Conservation (phyloP, 2,329 filamentous ascomycete species). For the Colletotrichum liriopes region DNA sequence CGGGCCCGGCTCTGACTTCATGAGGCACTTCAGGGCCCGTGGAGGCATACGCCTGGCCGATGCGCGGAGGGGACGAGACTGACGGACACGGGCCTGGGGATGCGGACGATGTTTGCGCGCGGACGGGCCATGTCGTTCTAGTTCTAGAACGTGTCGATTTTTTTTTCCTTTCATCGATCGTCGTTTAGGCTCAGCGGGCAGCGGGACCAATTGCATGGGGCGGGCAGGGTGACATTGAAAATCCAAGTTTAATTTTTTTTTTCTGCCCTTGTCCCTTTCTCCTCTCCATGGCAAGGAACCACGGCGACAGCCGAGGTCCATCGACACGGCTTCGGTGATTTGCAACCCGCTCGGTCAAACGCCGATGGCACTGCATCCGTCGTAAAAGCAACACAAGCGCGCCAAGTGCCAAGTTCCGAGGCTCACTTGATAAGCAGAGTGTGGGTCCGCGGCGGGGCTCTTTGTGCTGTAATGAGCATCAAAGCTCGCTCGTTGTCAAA, state of each 20-base stretch:
- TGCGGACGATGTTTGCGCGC: background rate
- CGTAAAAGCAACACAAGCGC: conserved; percentile 21
- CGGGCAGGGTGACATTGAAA: conserved; percentile 30
- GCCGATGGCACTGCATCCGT: conserved; percentile 31
- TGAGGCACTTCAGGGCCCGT: conserved; percentile 38
- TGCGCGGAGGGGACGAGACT: conserved; percentile 32
- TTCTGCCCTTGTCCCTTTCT: background rate
- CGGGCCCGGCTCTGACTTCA: conserved; percentile 37
- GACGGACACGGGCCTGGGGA: background rate
- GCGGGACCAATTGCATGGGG: conserved; percentile 26
- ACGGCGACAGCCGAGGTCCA: conserved; percentile 33
- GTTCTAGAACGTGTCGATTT: conserved; percentile 25
- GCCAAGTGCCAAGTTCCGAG: conserved; percentile 11
- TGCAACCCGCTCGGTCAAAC: conserved; percentile 30
- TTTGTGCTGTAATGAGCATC: background rate
- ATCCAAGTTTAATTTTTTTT: conserved; percentile 8
- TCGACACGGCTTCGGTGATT: conserved; percentile 12
- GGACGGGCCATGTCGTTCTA: conserved; percentile 6
- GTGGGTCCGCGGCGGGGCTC: conserved; percentile 8
- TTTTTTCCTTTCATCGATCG: conserved; percentile 25
- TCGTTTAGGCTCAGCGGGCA: conserved; percentile 27
- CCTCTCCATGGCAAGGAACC: background rate
- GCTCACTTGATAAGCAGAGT: conserved; percentile 23
- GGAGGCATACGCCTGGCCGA: conserved; percentile 38
- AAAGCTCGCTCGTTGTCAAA: conserved; percentile 15